Evolutionary conservation across 1,284 basidiomycete genomes (phyloP), one percentile per base, ranked within the genome.

Genomic region (Phlebopus sp.): DNA sequence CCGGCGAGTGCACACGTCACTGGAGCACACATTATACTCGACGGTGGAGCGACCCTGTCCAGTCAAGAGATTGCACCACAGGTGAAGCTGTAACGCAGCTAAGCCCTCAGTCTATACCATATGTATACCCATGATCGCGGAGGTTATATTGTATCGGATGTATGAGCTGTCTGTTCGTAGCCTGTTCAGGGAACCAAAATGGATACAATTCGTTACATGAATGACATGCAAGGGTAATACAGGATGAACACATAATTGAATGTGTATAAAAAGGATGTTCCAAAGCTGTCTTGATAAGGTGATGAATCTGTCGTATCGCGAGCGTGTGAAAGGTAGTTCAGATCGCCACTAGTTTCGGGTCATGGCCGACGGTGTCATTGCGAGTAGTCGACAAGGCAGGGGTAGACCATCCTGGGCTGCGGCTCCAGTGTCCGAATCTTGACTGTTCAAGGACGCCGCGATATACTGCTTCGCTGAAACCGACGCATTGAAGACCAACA

Each of bases 1-100:
- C 78, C 82, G 0, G 88, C 86, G 0, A 78, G 81, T 5, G 76
- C 85, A 2, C 87, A 90, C 60, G 72, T 90, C 34, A 89, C 88
- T 1, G 89, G 89, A 6, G 76, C 79, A 15, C 83, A 86, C 42
- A 86, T 82, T 37, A 59, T 83, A 1, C 63, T 91, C 14, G 90
- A 92, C 52, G 90, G 89, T 19, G 89, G 59, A 8, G 57, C 64
- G 21, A 59, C 49, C 1, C 49, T 65, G 17, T 51, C 55, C 0
- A 31, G 32, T 7, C 54, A 60, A 8, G 49, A 57, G 0, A 55
- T 69, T 37, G 69, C 69, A 1, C 68, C 76, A 30, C 46, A 57
- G 27, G 58, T 69, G 15, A 79, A 75, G 54, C 58, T 79, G 41
- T 78, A 67, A 44, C 10, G 38, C 2, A 31, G 19, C 14, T 15